Base-by-base conservation (phyloP, 371 early-diverging fungal genomes). In the Mortierella sp. region DNA sequence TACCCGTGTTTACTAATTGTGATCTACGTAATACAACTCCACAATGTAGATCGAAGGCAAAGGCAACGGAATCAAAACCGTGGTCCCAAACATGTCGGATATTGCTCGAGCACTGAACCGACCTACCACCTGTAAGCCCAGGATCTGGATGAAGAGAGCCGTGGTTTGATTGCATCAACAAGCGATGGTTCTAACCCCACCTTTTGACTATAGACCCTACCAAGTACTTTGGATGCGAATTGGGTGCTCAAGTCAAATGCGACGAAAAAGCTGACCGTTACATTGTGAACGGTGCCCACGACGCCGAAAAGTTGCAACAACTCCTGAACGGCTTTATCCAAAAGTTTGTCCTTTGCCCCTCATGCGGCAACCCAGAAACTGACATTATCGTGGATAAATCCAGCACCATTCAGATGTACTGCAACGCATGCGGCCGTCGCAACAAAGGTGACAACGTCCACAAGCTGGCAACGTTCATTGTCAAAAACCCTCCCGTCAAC, bases 11-110 rank as follows among this genome's bases (percentile, higher is more conserved):
- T 26, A 50, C 51, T 50, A 50, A 50, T 50, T 27, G 9, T 43
- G 34, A 10, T 19, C 45, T 43, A n/a, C 14, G 14, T 10, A 50
- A 50, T 27, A 19, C 38, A 21, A 18, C 41, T 61, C 64, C 52
- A 12, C 46, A 2, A 19, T 16, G 19, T 70, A 96, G 90, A 90
- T 97, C 64, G 99, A 99, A 84, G 99, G 99, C 64, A 95, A 93
- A 83, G 98, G 98, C 54, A 99, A 99, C 84, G 98, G 99, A 68
- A 98, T 97, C 83, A 99, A 99, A 83, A 99, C 99, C 24, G 96
- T 98, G 47, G 87, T 99, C 68, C 93, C 95, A 50, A 99, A 99
- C 88, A 96, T 99, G 93, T 78, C 92, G 42, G 98, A 98, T 67
- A 93, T 99, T 65, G 93, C 95, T 14, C 91, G 91, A 61, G 90